These are phyloP conservation scores for Hanseniaspora opuntiae DNA, from an alignment of 805 yeast species.

Conservation along the genomic window DNA sequence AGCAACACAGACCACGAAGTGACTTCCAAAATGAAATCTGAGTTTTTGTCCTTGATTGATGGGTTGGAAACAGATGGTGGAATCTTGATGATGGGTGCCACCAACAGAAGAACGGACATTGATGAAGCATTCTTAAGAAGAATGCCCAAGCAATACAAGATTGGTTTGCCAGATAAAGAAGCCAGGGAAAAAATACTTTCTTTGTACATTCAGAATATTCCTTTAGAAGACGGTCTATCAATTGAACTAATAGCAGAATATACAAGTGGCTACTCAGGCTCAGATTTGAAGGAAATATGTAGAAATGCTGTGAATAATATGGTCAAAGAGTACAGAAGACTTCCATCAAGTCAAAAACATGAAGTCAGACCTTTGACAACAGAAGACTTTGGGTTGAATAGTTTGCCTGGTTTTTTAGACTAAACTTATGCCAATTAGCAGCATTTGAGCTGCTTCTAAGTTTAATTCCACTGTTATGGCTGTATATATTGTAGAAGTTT, in stretches of 20 bases:
- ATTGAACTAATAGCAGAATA: constrained; percentile 42
- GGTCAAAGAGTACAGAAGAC: constrained; percentile 69
- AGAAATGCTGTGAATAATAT: constrained; percentile 87
- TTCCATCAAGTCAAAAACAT: constrained; percentile 31
- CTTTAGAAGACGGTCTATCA: constrained; percentile 48
- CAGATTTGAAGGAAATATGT: constrained; percentile 80
- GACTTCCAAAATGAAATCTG: constrained; percentile 89
- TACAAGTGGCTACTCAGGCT: constrained; percentile 74
- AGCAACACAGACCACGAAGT: constrained; percentile 80
- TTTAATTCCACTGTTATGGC: not conserved
- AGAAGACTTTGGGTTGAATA: constrained; percentile 1
- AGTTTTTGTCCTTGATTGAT: constrained; percentile 96
- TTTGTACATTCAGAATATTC: constrained; percentile 55
- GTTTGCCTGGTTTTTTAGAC: not conserved
- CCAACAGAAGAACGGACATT: constrained; percentile 82
- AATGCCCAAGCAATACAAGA: constrained; percentile 78
- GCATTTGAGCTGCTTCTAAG: not conserved
- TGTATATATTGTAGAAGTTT: not conserved
- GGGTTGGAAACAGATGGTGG: constrained; percentile 70
- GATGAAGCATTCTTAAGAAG: constrained; percentile 87
- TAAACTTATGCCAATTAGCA: not conserved
- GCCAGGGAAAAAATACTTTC: constrained; percentile 60
- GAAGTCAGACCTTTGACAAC: constrained; percentile 3
- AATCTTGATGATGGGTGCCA: constrained; percentile 82
- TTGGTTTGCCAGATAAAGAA: constrained; percentile 51